phyloP scores from a whole-genome alignment of 352 stramenopile genomes.

The Blastocystis sp. region DNA sequence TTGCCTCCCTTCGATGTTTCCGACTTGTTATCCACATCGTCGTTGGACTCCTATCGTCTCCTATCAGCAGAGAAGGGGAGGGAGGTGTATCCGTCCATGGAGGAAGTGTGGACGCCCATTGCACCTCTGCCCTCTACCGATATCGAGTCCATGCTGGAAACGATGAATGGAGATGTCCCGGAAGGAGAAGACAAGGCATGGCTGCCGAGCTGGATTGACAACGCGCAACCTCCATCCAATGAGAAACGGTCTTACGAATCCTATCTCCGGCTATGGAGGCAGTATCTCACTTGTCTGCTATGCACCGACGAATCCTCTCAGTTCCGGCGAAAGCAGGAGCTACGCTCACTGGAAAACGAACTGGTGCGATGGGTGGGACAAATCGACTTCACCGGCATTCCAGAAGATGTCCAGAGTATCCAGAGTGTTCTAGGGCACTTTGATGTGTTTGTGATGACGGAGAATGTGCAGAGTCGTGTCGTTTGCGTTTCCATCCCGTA shows the following conservation, averaged over 20 bases:
- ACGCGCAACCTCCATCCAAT: not conserved
- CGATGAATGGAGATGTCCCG: not conserved
- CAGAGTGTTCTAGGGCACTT: constrained; percentile 5
- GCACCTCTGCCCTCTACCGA: too few species aligned
- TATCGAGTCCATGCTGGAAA: too few species aligned
- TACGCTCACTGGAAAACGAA: not conserved
- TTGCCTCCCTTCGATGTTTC: not conserved
- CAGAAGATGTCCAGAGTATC: constrained; percentile 1
- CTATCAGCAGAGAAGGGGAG: not conserved
- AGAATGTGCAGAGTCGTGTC: constrained; percentile 40
- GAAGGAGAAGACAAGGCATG: not conserved
- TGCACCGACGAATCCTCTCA: not conserved
- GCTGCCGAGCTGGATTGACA: not conserved
- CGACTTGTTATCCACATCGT: not conserved
- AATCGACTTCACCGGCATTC: not conserved
- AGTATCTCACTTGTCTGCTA: not conserved
- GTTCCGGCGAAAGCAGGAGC: not conserved
- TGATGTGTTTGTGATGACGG: constrained; percentile 38
- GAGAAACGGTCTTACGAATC: not conserved
- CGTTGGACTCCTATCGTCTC: not conserved
- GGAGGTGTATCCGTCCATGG: not conserved
- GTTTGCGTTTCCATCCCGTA: not conserved
- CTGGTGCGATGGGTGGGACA: not conserved
- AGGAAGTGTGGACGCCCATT: not conserved
- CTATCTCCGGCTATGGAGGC: not conserved